Base-by-base conservation (phyloP, 2,329 filamentous ascomycete genomes). In the Fusarium phyllophilum region DNA sequence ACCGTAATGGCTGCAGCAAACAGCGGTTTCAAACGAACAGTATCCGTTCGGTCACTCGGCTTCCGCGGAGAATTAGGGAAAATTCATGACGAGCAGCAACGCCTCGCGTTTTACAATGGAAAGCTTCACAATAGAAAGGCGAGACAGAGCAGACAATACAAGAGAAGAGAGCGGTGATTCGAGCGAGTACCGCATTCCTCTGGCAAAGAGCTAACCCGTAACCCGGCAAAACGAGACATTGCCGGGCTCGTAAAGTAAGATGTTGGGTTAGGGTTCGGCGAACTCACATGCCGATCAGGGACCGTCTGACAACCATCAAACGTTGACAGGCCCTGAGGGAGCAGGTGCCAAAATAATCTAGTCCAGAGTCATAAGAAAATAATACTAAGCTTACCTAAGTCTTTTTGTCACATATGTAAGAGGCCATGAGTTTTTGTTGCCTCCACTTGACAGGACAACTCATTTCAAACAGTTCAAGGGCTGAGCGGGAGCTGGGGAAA, bases 161-260 rank as follows among this genome's bases (percentile, higher is more conserved):
- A n/a, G 51, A 31, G 6, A 33, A 64, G 22, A 65, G 33, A 48
- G 31, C 20, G 42, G 18, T 41, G 33, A 46, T 38, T 59, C 24
- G 20, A 34, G 56, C 41, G 46, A 70, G 46, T 45, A 55, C 51
- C 56, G 34, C 72, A 74, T 74, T 74, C 72, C 72, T 68, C 46
- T 56, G 59, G 18, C 22, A 61, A 56, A 49, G 54, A 24, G 41
- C 56, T 70, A 70, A 44, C 29, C 66, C 66, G 22, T 24, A 59
- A 59, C 33, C 34, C 41, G 52, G 45, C 51, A 70, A 70, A 48
- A 29, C 33, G 31, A 44, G 38, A 38, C 60, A 51, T 34, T 39
- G 31, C 36, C 29, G 18, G 29, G 36, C n/a, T 33, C 48, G 12
- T 26, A 38, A 34, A 22, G 12, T 26, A 38, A 34, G 29, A 33